Percentiles rank a stretch among this genome's conserved stretches.
Conservation (phyloP, 2,329 filamentous ascomycete genomes). For the Dothidotthia symphoricarpi region DNA sequence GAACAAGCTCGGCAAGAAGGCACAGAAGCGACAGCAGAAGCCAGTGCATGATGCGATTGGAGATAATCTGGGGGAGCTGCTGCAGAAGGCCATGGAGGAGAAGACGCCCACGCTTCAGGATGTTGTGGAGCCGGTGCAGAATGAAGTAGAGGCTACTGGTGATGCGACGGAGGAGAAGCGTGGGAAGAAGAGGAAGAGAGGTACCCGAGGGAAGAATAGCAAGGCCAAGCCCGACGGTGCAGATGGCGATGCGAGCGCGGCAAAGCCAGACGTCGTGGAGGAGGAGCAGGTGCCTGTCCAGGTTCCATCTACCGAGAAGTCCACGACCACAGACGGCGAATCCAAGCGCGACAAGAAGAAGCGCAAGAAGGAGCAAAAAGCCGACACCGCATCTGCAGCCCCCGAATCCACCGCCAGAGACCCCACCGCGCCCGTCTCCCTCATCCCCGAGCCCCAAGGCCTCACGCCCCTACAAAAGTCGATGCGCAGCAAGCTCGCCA, state of each 20-base stretch:
- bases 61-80: slow-evolving; percentile 51
- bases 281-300: slow-evolving; percentile 23
- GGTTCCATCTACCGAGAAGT: slow-evolving; percentile 9
- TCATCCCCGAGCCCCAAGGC: slow-evolving; percentile 51
- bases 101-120: slow-evolving; percentile 50
- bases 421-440: slow-evolving; percentile 37
- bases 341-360: slow-evolving; percentile 39
- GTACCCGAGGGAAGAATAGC: slow-evolving; percentile 21
- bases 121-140: slow-evolving; percentile 60
- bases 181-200: slow-evolving; percentile 33
- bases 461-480: slow-evolving; percentile 89
- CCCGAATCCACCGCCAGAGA: slow-evolving; percentile 7
- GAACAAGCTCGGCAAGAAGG: slow-evolving; percentile 52
- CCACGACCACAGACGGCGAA: slow-evolving; percentile 15
- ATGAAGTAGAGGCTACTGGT: slow-evolving; percentile 26
- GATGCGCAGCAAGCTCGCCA: slow-evolving; percentile 93
- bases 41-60: slow-evolving; percentile 81
- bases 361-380: slow-evolving; percentile 35
- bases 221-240: slow-evolving; percentile 25
- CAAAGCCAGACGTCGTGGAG: slow-evolving; percentile 24
- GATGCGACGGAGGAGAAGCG: slow-evolving; percentile 39
- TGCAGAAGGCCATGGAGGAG: slow-evolving; percentile 45
- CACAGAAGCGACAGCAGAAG: slow-evolving; percentile 55
- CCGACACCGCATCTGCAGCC: slow-evolving; percentile 10
- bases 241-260: slow-evolving; percentile 15